phyloP scores from a whole-genome alignment of 352 stramenopile species.

The Paralagenidium karlingii region DNA sequence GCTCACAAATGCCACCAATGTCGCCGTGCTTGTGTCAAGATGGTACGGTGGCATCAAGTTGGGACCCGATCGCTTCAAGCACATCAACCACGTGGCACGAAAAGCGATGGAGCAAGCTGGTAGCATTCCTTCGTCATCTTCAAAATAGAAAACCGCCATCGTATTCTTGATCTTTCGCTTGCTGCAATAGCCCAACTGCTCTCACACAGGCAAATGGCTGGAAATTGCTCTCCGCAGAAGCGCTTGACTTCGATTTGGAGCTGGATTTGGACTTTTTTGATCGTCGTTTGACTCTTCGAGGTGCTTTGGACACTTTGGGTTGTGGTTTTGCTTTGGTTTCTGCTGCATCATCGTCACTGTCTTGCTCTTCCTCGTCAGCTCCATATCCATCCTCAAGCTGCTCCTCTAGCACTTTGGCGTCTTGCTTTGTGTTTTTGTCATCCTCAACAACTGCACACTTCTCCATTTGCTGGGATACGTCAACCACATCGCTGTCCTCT shows the following conservation, averaged over 20 bases:
- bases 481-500: too few relatives aligned
- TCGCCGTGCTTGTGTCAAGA: constrained; percentile 70
- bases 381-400: not conserved
- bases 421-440: too few relatives aligned
- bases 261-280: constrained; percentile 6
- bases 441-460: too few relatives aligned
- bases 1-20: constrained; percentile 65
- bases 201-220: constrained; percentile 56
- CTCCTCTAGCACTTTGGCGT: not conserved
- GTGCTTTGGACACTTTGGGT: not conserved
- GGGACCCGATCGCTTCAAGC: constrained; percentile 78
- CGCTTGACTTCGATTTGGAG: too few relatives aligned
- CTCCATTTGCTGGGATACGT: too few relatives aligned
- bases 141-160: too few relatives aligned
- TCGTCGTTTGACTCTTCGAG: constrained; percentile 4
- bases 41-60: constrained; percentile 80
- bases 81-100: constrained; percentile 66
- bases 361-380: not conserved
- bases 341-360: not conserved
- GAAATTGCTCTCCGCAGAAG: too few relatives aligned
- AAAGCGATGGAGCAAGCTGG: constrained; percentile 60
- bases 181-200: constrained; percentile 35
- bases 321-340: not conserved
- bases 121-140: too few relatives aligned
- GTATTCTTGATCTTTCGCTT: too few relatives aligned